These are phyloP conservation scores for Xylariaceae sp. DNA, from an alignment of 2,329 filamentous ascomycete genomes.

Conservation along the genomic window DNA sequence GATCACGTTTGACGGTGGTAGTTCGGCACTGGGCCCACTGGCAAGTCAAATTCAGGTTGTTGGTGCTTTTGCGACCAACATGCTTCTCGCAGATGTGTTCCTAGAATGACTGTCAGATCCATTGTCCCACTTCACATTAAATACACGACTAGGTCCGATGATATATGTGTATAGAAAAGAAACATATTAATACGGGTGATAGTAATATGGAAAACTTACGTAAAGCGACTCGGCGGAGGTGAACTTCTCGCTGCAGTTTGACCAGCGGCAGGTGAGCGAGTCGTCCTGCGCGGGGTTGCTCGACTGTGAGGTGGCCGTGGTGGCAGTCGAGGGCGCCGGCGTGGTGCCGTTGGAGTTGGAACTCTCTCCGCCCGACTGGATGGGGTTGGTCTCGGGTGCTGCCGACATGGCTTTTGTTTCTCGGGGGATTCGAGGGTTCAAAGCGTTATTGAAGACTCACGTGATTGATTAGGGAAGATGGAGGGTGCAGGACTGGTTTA, in stretches of 20 bases:
- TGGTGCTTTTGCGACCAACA: conserved; percentile 98
- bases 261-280: conserved; percentile 62
- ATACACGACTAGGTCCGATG: neutral
- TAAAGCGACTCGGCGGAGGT: conserved; percentile 61
- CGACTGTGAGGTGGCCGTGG: conserved; percentile 50
- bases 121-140: neutral
- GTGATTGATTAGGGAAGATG: neutral
- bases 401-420: conserved; percentile 31
- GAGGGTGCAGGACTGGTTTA: neutral
- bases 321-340: conserved; percentile 53
- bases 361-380: conserved; percentile 38
- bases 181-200: no score
- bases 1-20: conserved; percentile 96
- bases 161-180: neutral
- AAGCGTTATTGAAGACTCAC: neutral
- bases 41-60: conserved; percentile 96
- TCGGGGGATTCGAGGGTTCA: conserved; percentile 3
- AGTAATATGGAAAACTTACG: conserved; percentile 49
- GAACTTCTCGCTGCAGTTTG: conserved; percentile 62
- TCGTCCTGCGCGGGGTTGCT: conserved; percentile 50
- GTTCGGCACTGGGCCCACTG: conserved; percentile 96
- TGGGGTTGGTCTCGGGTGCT: conserved; percentile 31
- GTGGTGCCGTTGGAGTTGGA: conserved; percentile 56
- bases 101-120: conserved; percentile 47
- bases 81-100: conserved; percentile 98